These are phyloP conservation scores for Leishmania braziliensis DNA, from an alignment of 208 protist genomes.

Conservation along the genomic window DNA sequence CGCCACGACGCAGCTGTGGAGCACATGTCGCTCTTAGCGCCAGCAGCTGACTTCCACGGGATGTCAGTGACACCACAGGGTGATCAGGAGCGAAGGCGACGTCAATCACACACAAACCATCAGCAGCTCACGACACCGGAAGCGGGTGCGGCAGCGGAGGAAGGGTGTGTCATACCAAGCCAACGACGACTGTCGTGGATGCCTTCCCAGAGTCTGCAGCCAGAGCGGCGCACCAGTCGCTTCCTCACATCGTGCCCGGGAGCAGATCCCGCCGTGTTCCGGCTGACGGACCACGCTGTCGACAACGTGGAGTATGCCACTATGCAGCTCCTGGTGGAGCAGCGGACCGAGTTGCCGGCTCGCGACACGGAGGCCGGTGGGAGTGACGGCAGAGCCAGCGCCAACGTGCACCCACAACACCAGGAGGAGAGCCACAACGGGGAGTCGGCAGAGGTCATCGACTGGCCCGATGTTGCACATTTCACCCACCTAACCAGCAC, in stretches of 20 bases:
- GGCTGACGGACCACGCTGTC: not conserved
- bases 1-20: not conserved
- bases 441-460: constrained; percentile 2
- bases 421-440: not conserved
- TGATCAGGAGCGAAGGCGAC: not conserved
- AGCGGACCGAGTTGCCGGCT: not conserved
- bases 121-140: not conserved
- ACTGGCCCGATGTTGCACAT: not conserved
- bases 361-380: not conserved
- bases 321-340: not conserved
- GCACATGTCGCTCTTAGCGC: no score
- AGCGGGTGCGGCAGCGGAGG: not conserved
- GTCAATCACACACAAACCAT: not conserved
- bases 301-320: not conserved
- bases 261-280: not conserved
- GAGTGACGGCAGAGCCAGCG: not conserved
- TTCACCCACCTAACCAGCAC: not conserved
- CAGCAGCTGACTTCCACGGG: not conserved
- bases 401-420: not conserved
- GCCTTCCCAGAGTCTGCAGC: not conserved
- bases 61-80: not conserved
- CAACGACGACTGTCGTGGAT: not conserved
- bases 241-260: no score
- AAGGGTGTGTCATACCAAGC: not conserved
- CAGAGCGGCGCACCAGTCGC: not conserved